Evolutionary conservation across 805 yeast species (phyloP).

Genomic region (Starmerella powellii): DNA sequence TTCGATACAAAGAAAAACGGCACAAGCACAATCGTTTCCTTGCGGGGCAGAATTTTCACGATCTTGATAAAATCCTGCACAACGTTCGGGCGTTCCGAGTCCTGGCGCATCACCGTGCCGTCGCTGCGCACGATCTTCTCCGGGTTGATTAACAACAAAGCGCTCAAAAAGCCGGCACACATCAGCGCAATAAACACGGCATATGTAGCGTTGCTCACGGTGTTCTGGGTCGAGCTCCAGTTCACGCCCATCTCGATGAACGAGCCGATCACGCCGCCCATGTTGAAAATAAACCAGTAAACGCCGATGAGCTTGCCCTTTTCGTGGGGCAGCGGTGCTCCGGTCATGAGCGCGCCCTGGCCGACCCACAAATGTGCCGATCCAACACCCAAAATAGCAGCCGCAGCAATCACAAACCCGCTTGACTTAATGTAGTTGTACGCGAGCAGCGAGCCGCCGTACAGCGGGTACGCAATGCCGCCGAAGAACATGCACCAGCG

Average conservation of each 20-base stretch:
- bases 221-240: constrained; percentile 30
- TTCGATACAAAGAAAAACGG: constrained; percentile 54
- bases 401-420: constrained; percentile 46
- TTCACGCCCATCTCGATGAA: constrained; percentile 46
- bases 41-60: constrained; percentile 33
- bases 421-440: constrained; percentile 37
- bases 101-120: constrained; percentile 9
- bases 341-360: constrained; percentile 44
- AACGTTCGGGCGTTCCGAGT: constrained; percentile 27
- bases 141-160: constrained; percentile 16
- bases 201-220: constrained; percentile 41
- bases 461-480: constrained; percentile 44
- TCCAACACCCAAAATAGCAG: constrained; percentile 45
- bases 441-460: constrained; percentile 41
- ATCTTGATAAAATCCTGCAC: constrained; percentile 33
- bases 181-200: constrained; percentile 45
- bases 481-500: constrained; percentile 36
- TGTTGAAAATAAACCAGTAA: constrained; percentile 50
- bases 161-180: constrained; percentile 35
- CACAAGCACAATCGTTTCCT: constrained; percentile 37
- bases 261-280: constrained; percentile 52
- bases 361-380: constrained; percentile 50
- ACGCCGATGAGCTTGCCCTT: constrained; percentile 45
- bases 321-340: constrained; percentile 40
- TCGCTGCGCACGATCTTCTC: constrained; percentile 12